Evolutionary conservation across 495 filamentous ascomycete genomes (phyloP).

Genomic region (Penicillium paradoxum): DNA sequence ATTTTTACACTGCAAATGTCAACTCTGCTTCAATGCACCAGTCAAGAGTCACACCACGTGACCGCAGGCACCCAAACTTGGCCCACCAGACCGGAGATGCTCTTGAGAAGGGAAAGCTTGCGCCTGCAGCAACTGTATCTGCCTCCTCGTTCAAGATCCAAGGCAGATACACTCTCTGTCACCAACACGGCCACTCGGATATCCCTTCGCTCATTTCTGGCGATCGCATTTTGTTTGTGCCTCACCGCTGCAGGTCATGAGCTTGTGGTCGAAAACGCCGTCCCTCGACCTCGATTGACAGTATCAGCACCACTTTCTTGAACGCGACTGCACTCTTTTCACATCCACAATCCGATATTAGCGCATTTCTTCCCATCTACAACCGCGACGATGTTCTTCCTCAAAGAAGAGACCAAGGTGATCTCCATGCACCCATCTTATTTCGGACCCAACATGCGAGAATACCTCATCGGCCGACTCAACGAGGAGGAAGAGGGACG

Average conservation of each 20-base stretch:
- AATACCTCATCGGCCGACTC: constrained; percentile 79
- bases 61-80: constrained; percentile 4
- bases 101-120: constrained; percentile 9
- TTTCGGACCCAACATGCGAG: constrained; percentile 85
- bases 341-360: neutral
- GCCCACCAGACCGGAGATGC: constrained; percentile 7
- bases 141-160: constrained; percentile 5
- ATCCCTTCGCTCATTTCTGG: constrained; percentile 4
- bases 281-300: constrained; percentile 14
- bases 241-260: constrained; percentile 17
- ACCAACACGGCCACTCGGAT: neutral
- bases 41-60: constrained; percentile 1
- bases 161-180: constrained; percentile 14
- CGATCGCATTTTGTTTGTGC: neutral
- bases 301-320: constrained; percentile 1
- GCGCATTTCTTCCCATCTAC: neutral
- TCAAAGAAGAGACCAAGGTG: constrained; percentile 87
- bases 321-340: neutral
- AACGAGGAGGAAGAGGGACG: constrained; percentile 90
- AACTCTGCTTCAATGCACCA: neutral
- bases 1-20: neutral
- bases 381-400: constrained; percentile 76
- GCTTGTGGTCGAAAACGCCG: constrained; percentile 9
- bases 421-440: constrained; percentile 95
- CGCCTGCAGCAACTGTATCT: constrained; percentile 13